Conservation (phyloP, 1,284 basidiomycete genomes). For the Blastosporella zonata region DNA sequence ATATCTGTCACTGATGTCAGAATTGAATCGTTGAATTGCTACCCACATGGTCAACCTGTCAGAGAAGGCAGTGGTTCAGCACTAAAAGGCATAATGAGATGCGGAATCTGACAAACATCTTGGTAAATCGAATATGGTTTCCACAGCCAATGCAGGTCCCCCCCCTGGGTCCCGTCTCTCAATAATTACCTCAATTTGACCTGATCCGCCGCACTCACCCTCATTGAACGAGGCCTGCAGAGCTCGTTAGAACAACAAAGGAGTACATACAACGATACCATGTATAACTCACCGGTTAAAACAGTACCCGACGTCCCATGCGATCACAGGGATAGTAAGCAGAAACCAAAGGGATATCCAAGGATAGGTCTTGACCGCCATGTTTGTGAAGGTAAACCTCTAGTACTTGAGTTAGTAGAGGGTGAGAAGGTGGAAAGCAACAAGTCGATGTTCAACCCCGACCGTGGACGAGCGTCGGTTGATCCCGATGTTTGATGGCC, state of each 20-base stretch:
- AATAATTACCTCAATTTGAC: background rate
- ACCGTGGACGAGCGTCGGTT: too few species aligned
- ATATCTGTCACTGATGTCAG: background rate
- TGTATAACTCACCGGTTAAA: constrained; percentile 53
- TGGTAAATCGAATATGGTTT: constrained; percentile 77
- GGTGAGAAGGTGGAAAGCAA: background rate
- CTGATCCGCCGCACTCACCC: constrained; percentile 22
- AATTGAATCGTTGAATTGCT: background rate
- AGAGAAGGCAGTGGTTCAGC: background rate
- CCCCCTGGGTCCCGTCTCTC: constrained; percentile 43
- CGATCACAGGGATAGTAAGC: constrained; percentile 54
- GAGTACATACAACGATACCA: background rate
- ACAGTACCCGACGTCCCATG: constrained; percentile 74
- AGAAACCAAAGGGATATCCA: constrained; percentile 76
- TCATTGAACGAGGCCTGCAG: constrained; percentile 37
- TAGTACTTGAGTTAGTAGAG: background rate
- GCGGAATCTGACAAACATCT: constrained; percentile 47
- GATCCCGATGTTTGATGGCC: too few species aligned
- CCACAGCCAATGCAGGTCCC: constrained; percentile 89
- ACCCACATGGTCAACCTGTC: constrained; percentile 35
- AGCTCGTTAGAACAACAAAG: constrained; percentile 6
- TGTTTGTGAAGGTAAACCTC: constrained; percentile 20
- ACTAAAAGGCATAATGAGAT: background rate
- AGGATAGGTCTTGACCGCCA: constrained; percentile 49
- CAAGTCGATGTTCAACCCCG: background rate